A percentile compares a stretch with the other conserved stretches of the same genome.
phyloP scores from a whole-genome alignment of 1,284 basidiomycete genomes.

The Tremellales sp. region DNA sequence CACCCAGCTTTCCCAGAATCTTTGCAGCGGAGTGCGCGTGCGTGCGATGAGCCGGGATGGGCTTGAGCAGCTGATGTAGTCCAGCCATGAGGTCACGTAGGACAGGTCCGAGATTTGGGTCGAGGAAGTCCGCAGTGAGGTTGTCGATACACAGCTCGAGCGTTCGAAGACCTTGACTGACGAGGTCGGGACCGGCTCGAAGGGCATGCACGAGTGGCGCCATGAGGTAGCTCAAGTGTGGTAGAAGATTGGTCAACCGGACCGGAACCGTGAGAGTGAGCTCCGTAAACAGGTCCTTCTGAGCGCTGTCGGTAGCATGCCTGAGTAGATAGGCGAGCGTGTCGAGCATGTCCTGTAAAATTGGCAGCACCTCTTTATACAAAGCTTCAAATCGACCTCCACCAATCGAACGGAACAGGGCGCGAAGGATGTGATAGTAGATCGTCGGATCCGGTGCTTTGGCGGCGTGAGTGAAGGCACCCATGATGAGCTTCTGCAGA shows the following conservation, averaged over 20 bases:
- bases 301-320: slow-evolving; percentile 65
- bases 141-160: slow-evolving; percentile 99
- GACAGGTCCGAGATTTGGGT: slow-evolving; percentile 91
- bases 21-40: slow-evolving; percentile 94
- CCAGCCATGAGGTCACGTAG: slow-evolving; percentile 93
- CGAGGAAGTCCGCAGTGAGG: slow-evolving; percentile 95
- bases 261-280: slow-evolving; percentile 96
- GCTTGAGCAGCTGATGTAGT: slow-evolving; percentile 83
- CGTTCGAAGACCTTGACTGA: slow-evolving; percentile 92
- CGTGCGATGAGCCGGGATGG: slow-evolving; percentile 82
- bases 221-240: slow-evolving; percentile 95
- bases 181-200: slow-evolving; percentile 80
- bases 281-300: slow-evolving; percentile 90
- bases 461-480: slow-evolving; percentile 89
- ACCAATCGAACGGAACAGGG: slow-evolving; percentile 96
- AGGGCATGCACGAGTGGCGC: slow-evolving; percentile 90
- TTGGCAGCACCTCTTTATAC: slow-evolving; percentile 94
- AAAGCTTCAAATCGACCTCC: slow-evolving; percentile 91
- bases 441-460: slow-evolving; percentile 86
- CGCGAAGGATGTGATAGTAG: slow-evolving; percentile 91
- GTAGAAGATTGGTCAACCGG: slow-evolving; percentile 90
- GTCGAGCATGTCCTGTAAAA: slow-evolving; percentile 95
- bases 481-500: slow-evolving; percentile 91
- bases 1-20: slow-evolving; percentile 95
- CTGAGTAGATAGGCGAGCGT: slow-evolving; percentile 87